Conservation (phyloP, 129 eudicot species). For the Escallonia herrerae region DNA sequence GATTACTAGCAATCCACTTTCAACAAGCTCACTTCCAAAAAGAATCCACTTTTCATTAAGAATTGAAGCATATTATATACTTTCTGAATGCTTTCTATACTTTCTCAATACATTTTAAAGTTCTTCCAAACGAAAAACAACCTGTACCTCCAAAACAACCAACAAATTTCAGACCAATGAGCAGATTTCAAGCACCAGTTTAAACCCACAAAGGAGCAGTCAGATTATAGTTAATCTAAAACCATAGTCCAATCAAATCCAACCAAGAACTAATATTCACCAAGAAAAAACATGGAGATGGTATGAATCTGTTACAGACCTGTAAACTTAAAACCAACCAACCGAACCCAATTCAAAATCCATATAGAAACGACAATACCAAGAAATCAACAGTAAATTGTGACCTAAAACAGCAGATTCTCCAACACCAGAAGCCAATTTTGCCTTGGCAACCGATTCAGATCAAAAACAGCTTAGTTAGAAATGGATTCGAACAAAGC, state of each 20-base stretch:
- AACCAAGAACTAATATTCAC: background rate
- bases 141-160: background rate
- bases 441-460: background rate
- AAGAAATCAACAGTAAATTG: background rate
- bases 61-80: too few species aligned
- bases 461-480: background rate
- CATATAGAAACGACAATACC: background rate
- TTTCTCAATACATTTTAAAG: background rate
- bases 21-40: too few species aligned
- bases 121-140: background rate
- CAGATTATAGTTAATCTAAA: background rate
- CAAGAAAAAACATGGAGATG: background rate
- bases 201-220: background rate
- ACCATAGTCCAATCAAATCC: background rate
- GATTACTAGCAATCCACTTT: too few species aligned
- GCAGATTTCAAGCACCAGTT: background rate
- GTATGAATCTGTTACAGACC: slow-evolving; percentile 1
- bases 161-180: background rate
- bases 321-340: background rate
- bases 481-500: background rate
- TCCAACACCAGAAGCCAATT: background rate
- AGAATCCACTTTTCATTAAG: too few species aligned
- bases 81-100: background rate
- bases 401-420: slow-evolving; percentile 1
- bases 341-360: background rate